These are phyloP conservation scores for Saprolegnia diclina DNA, from an alignment of 352 stramenopile genomes.

Conservation along the genomic window DNA sequence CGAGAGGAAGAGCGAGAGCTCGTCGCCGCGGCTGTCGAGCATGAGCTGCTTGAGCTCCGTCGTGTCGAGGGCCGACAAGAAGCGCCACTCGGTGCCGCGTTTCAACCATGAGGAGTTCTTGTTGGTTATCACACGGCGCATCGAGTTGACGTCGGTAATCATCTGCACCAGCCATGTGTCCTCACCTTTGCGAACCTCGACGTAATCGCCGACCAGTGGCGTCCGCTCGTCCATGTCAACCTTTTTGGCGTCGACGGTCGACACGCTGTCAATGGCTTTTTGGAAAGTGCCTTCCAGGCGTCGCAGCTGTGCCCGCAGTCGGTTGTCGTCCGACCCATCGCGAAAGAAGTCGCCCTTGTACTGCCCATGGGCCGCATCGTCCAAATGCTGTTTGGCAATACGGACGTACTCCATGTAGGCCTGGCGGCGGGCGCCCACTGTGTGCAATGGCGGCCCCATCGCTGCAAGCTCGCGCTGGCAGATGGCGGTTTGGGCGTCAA, in stretches of 20 bases:
- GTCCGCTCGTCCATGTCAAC: neutral
- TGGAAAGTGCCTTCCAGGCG: slow-evolving; percentile 34
- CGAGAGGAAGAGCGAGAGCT: slow-evolving; percentile 39
- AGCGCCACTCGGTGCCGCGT: slow-evolving; percentile 30
- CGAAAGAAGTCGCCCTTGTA: slow-evolving; percentile 28
- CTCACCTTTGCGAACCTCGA: slow-evolving; percentile 13
- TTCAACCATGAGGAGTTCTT: slow-evolving; percentile 30
- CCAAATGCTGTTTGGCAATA: slow-evolving; percentile 36
- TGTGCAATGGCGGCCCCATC: slow-evolving; percentile 29
- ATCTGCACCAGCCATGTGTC: slow-evolving; percentile 24
- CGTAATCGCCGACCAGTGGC: neutral
- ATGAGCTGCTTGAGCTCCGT: slow-evolving; percentile 33
- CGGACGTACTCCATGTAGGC: slow-evolving; percentile 35
- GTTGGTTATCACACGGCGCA: slow-evolving; percentile 26
- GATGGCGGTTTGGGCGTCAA: slow-evolving; percentile 31
- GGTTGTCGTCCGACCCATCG: slow-evolving; percentile 22
- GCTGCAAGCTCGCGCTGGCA: slow-evolving; percentile 28
- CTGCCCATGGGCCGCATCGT: slow-evolving; percentile 35
- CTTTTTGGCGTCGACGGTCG: neutral
- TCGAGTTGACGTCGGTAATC: slow-evolving; percentile 21
- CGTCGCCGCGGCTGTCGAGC: slow-evolving; percentile 34
- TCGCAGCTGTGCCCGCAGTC: slow-evolving; percentile 35
- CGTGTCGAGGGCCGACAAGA: neutral
- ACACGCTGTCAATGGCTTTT: slow-evolving; percentile 27
- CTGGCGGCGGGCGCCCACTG: slow-evolving; percentile 29